Conservation (phyloP, 2,329 filamentous ascomycete genomes). For the Penicillium digitatum region DNA sequence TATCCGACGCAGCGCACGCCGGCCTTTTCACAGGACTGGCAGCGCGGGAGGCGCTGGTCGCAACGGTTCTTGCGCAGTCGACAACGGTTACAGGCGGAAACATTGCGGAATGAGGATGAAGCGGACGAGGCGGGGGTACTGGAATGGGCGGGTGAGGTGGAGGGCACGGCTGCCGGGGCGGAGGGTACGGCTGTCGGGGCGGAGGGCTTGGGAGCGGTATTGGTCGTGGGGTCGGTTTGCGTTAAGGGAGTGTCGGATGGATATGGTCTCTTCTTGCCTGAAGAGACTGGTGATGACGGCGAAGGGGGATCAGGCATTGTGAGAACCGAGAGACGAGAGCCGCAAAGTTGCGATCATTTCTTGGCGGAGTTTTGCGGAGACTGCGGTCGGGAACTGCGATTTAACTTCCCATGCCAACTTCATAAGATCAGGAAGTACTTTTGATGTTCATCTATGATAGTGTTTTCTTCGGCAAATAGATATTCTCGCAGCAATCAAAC, state of each 20-base stretch:
- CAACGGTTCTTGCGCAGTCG: conserved; percentile 89
- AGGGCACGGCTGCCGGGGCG: conserved; percentile 12
- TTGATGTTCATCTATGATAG: background rate
- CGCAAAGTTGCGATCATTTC: conserved; percentile 32
- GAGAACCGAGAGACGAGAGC: conserved; percentile 22
- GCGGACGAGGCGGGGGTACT: conserved; percentile 22
- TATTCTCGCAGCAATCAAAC: background rate
- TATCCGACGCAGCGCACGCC: conserved; percentile 88
- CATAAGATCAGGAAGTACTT: conserved; percentile 18
- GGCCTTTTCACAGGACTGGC: conserved; percentile 90
- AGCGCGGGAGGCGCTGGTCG: conserved; percentile 87
- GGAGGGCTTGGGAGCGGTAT: conserved; percentile 15
- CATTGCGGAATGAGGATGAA: conserved; percentile 65
- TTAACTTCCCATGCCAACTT: conserved; percentile 27
- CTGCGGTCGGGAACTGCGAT: conserved; percentile 21
- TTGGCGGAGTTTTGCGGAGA: conserved; percentile 25
- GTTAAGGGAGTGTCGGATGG: conserved; percentile 26
- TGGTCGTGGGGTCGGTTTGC: conserved; percentile 20
- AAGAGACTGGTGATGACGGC: conserved; percentile 30
- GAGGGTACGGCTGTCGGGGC: conserved; percentile 9
- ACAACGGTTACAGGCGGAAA: conserved; percentile 92
- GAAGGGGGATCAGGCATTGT: conserved; percentile 36
- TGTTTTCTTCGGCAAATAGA: conserved; percentile 6
- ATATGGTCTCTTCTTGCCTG: conserved; percentile 39
- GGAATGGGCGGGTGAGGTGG: conserved; percentile 23